Percentiles rank a stretch among this genome's conserved stretches.
Evolutionary conservation across 441 rosid species (phyloP).

Genomic region (Pelargonium myrrhifolium): DNA sequence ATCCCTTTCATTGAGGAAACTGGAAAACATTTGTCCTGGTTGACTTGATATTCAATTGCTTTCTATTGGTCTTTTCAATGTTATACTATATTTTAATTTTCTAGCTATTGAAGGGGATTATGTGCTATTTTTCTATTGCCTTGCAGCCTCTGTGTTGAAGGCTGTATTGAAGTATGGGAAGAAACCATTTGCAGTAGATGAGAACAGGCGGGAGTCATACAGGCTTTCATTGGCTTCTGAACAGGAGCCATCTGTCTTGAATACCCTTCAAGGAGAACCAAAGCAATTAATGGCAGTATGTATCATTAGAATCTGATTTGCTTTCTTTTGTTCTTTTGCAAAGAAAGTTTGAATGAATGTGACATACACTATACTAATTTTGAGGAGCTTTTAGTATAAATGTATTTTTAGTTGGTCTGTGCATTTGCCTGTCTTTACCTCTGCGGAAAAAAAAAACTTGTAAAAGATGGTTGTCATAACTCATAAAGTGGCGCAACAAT

Average conservation of each 20-base stretch:
- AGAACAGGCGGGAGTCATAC: slow-evolving; percentile 66
- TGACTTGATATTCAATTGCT: not conserved
- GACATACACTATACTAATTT: not conserved
- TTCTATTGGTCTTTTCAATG: not conserved
- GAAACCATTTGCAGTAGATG: slow-evolving; percentile 57
- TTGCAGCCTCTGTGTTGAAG: slow-evolving; percentile 66
- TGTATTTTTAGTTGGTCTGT: not conserved
- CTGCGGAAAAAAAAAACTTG: no score
- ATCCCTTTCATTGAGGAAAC: not conserved
- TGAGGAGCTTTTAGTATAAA: no score
- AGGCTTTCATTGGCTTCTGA: slow-evolving; percentile 28
- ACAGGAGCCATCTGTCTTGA: slow-evolving; percentile 33
- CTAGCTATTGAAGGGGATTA: slow-evolving; percentile 6
- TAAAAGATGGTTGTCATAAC: not conserved
- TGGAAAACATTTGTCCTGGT: not conserved
- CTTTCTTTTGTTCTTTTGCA: not conserved
- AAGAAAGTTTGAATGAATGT: not conserved
- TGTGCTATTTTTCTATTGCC: slow-evolving; percentile 14
- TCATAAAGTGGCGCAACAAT: no score
- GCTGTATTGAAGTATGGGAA: slow-evolving; percentile 65
- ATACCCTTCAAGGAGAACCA: slow-evolving; percentile 43
- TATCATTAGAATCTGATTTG: slow-evolving; percentile 6
- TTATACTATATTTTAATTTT: slow-evolving; percentile 5
- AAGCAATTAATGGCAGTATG: slow-evolving; percentile 66
- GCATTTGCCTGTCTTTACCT: no score